phyloP scores from a whole-genome alignment of 2,329 filamentous ascomycete genomes.

The Chaetomiaceae sp. region DNA sequence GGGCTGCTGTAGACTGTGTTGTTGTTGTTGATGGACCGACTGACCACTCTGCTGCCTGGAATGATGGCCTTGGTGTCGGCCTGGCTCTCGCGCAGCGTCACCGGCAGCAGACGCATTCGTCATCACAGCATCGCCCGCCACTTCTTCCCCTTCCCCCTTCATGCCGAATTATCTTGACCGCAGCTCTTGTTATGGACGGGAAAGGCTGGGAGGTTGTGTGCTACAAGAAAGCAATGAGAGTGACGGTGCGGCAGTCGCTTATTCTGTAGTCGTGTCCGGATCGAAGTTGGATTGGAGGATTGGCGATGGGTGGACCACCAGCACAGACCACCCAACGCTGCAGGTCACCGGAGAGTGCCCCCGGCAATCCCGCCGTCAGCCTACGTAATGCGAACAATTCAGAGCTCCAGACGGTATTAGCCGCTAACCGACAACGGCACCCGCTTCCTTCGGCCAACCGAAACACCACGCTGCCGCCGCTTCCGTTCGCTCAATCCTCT shows the following conservation, averaged over 20 bases:
- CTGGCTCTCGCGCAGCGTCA: background rate
- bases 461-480: conserved; percentile 2
- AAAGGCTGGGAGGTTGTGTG: background rate
- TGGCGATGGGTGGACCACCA: background rate
- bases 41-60: background rate
- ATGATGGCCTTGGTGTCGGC: background rate
- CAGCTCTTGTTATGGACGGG: background rate
- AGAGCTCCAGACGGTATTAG: background rate
- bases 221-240: conserved; percentile 27
- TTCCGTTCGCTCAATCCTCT: background rate
- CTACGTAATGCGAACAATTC: conserved; percentile 19
- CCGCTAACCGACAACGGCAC: background rate
- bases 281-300: conserved; percentile 6
- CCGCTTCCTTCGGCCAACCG: conserved; percentile 5
- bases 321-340: conserved; percentile 18
- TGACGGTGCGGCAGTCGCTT: conserved; percentile 5
- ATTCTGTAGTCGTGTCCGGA: conserved; percentile 25
- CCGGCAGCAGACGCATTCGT: background rate
- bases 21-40: background rate
- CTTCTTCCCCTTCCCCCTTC: background rate
- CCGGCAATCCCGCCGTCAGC: background rate
- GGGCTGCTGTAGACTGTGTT: too few species aligned
- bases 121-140: background rate
- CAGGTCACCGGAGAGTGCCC: too few species aligned
- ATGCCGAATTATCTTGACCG: background rate